Conservation (phyloP, 345 rosid genomes). For the Eucalyptus sp. region DNA sequence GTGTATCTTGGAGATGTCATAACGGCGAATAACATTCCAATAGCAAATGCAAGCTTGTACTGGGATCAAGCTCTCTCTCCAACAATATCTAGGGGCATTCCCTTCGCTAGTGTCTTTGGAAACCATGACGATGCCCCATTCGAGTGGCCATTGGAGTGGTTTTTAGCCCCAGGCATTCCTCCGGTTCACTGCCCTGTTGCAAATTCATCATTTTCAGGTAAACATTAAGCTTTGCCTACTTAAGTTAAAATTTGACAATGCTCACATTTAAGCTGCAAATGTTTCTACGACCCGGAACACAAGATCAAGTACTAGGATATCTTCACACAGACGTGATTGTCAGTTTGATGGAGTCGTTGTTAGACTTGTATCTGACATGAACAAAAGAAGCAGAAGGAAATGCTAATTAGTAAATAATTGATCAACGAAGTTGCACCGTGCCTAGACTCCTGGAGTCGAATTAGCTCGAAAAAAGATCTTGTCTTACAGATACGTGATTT, state of each 20-base stretch:
- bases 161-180: conserved; percentile 65
- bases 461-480: neutral
- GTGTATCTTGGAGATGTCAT: conserved; percentile 84
- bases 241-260: neutral
- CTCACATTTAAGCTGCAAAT: neutral
- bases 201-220: conserved; percentile 8
- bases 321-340: neutral
- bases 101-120: conserved; percentile 74
- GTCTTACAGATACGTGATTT: neutral
- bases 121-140: conserved; percentile 85
- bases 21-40: conserved; percentile 67
- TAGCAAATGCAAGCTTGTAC: conserved; percentile 61
- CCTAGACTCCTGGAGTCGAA: neutral
- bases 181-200: conserved; percentile 30
- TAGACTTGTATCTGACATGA: neutral
- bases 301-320: neutral
- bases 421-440: neutral
- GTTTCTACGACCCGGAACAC: neutral
- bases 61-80: conserved; percentile 86
- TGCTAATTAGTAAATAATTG: neutral
- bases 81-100: conserved; percentile 49
- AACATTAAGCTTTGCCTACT: neutral
- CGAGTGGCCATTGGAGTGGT: conserved; percentile 79
- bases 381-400: neutral
- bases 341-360: neutral